phyloP scores from a whole-genome alignment of 2,329 filamentous ascomycete species.

The Beauveria medogensis region DNA sequence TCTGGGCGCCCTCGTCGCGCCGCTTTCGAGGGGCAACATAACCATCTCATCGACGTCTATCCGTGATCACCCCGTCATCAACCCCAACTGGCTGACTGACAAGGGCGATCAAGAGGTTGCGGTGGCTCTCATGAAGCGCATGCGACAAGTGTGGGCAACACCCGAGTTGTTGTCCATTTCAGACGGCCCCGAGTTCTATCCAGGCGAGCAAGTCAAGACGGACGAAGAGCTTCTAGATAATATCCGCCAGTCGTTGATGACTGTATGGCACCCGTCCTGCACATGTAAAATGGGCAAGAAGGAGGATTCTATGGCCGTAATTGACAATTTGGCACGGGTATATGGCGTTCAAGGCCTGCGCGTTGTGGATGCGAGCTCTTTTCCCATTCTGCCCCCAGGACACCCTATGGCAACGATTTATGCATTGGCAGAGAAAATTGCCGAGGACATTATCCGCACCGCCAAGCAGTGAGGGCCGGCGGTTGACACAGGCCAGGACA shows the following conservation, averaged over 20 bases:
- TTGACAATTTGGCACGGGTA: conserved; percentile 49
- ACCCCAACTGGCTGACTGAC: conserved; percentile 36
- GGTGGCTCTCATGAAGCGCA: conserved; percentile 33
- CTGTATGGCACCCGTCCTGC: conserved; percentile 6
- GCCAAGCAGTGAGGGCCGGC: background rate
- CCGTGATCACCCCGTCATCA: conserved; percentile 30
- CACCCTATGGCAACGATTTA: conserved; percentile 19
- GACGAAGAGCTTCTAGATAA: background rate
- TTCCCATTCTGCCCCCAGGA: conserved; percentile 19
- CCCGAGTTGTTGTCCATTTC: conserved; percentile 19
- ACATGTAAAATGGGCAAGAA: conserved; percentile 34
- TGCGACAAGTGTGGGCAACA: conserved; percentile 25
- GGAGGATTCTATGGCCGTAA: conserved; percentile 48
- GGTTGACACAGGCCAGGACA: too few relatives aligned
- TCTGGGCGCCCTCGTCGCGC: conserved; percentile 21
- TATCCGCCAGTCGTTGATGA: background rate
- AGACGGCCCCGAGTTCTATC: conserved; percentile 28
- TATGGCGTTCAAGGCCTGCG: conserved; percentile 45
- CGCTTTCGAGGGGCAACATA: conserved; percentile 33
- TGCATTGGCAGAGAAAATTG: conserved; percentile 21
- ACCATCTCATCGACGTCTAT: conserved; percentile 26
- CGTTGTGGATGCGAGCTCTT: conserved; percentile 53
- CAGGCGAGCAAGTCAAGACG: conserved; percentile 25
- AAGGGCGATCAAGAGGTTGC: conserved; percentile 35
- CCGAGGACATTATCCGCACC: conserved; percentile 12